phyloP scores from a whole-genome alignment of 139 green algal species.

The Mesostigma viride region DNA sequence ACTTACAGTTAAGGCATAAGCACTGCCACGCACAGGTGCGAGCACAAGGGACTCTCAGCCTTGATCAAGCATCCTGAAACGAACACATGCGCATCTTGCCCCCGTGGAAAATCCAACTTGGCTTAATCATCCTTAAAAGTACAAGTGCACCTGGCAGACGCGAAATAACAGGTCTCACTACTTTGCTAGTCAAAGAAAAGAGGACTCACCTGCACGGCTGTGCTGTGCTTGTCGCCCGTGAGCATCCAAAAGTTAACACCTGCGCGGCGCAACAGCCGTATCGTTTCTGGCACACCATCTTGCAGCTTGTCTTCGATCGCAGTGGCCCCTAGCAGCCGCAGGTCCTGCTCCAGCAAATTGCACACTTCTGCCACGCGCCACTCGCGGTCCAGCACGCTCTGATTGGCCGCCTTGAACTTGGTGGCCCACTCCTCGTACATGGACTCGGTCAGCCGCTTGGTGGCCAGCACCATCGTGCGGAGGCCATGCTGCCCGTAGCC shows the following conservation, averaged over 20 bases:
- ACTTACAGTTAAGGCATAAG: no score
- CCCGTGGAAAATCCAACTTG: no score
- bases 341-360: constrained; percentile 22
- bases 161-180: no score
- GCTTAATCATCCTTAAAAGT: no score
- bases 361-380: constrained; percentile 32
- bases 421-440: constrained; percentile 25
- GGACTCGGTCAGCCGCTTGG: constrained; percentile 3
- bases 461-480: constrained; percentile 27
- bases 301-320: constrained; percentile 37
- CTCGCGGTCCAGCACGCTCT: constrained; percentile 2
- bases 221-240: constrained; percentile 44
- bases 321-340: constrained; percentile 26
- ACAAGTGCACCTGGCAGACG: no score
- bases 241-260: constrained; percentile 34
- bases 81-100: no score
- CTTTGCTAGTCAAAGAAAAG: no score
- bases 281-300: constrained; percentile 27
- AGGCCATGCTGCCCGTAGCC: constrained; percentile 21
- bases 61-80: no score
- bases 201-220: constrained; percentile 28
- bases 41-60: no score
- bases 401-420: background rate
- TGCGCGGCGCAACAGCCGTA: constrained; percentile 17
- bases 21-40: no score